Conservation (phyloP, 768 basidiomycete species). For the Tylopilus subfusipes region DNA sequence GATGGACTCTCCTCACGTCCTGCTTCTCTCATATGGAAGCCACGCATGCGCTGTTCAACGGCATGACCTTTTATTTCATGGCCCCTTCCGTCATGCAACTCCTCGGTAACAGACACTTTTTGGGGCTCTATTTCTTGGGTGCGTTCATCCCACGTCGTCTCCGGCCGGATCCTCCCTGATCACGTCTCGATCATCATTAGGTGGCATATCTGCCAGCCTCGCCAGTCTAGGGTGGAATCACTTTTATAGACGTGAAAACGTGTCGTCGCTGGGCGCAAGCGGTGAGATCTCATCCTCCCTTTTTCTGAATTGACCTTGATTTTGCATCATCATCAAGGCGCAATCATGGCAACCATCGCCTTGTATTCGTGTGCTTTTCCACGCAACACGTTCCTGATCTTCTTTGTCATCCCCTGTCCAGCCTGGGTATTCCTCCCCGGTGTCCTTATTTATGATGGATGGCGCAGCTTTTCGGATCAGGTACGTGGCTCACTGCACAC, state of each 20-base stretch:
- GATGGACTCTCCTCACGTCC: conserved; percentile 72
- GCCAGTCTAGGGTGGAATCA: conserved; percentile 47
- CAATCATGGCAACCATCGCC: conserved; percentile 67
- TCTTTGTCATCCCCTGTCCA: conserved; percentile 74
- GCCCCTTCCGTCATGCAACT: conserved; percentile 58
- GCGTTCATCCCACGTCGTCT: conserved; percentile 15
- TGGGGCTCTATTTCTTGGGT: conserved; percentile 74
- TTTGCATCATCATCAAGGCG: conserved; percentile 42
- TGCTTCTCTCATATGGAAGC: conserved; percentile 66
- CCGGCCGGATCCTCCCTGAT: not conserved
- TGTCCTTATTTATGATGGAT: conserved; percentile 39
- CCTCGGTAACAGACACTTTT: conserved; percentile 64
- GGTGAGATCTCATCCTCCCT: conserved; percentile 40
- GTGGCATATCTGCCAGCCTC: conserved; percentile 56
- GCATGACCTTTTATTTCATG: conserved; percentile 77
- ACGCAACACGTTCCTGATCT: conserved; percentile 60
- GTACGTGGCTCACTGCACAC: conserved; percentile 20
- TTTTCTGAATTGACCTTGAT: not conserved
- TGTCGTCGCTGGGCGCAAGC: conserved; percentile 64
- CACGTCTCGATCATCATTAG: conserved; percentile 32
- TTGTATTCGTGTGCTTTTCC: conserved; percentile 73
- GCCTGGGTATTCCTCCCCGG: conserved; percentile 74
- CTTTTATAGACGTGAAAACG: conserved; percentile 25
- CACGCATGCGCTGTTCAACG: conserved; percentile 70
- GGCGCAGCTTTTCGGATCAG: conserved; percentile 34